Conservation (phyloP, 208 protist genomes). For the Trypanosoma scelopori region DNA sequence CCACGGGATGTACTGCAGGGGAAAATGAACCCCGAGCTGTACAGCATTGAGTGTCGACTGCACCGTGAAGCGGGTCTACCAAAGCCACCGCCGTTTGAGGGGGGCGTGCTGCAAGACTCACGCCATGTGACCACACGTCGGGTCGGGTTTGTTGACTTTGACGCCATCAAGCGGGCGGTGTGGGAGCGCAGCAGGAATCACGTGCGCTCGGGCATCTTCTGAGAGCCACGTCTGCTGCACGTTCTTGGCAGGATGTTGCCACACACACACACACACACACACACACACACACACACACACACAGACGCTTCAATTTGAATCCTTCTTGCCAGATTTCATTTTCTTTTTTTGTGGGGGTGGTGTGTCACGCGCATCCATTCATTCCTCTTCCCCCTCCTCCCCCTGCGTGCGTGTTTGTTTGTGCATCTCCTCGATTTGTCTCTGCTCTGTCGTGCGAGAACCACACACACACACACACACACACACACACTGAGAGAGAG, state of each 20-base stretch:
- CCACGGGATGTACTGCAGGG: slow-evolving; percentile 61
- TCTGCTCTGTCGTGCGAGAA: too few species aligned
- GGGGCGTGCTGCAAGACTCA: slow-evolving; percentile 28
- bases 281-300: not conserved
- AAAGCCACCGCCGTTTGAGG: slow-evolving; percentile 62
- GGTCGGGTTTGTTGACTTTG: slow-evolving; percentile 75
- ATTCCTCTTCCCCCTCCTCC: slow-evolving; percentile 10
- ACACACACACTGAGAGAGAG: not conserved
- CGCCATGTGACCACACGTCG: slow-evolving; percentile 34
- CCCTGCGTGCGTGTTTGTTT: not conserved
- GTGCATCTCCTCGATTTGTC: too few species aligned
- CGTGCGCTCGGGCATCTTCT: not conserved
- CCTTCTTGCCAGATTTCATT: slow-evolving; percentile 8
- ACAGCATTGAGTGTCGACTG: slow-evolving; percentile 82
- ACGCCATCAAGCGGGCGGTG: slow-evolving; percentile 50
- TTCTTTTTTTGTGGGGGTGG: slow-evolving; percentile 22
- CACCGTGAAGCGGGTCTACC: slow-evolving; percentile 76
- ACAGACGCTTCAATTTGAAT: not conserved
- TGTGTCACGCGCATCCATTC: too few species aligned
- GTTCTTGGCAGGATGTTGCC: too few species aligned
- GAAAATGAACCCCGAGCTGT: slow-evolving; percentile 77
- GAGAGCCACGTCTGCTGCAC: not conserved
- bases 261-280: not conserved
- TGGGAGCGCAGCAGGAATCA: slow-evolving; percentile 4
- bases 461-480: too few species aligned